Evolutionary conservation across 805 yeast genomes (phyloP), one percentile per base, ranked within the genome.

Genomic region (Blastobotrys robertii): DNA sequence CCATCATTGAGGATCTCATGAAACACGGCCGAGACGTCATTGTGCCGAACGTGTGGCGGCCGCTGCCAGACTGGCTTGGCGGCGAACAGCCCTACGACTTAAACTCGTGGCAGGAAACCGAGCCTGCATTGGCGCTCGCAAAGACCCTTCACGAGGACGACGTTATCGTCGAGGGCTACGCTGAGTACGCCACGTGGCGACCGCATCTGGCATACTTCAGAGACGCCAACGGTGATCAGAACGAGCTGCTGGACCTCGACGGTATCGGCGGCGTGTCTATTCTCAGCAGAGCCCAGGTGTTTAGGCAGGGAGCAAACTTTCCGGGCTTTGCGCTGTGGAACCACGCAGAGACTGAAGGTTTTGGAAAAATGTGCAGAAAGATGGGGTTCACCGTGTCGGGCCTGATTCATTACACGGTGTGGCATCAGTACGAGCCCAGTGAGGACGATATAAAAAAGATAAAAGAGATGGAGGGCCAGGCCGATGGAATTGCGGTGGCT

Each of bases 1-100:
- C 95, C 1, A 77, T 88, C 47, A 63, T 88, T 48, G 95, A 88
- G 63, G 97, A 88, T 63, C 68, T 88, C 54, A 90, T 90, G 97
- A 83, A 77, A 54, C 95, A 86, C 62, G 78, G 82, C 59, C 77
- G 75, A 58, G 97, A 90, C 60, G 92, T 90, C 25, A 85, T 90
- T 41, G 97, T 90, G 12, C 97, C 97, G 12, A 90, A 90, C 58
- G 96, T 90, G 35, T 90, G 97, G 97, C 74, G 98, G 56, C 98
- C 97, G 5, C 70, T 90, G 47, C 98, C 98, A 2, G 79, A 77
- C 32, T 92, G 87, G 63, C 73, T 90, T 49, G 92, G 90, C 30
- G 76, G 78, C 50, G 94, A 84, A 60, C 98, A 90, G 66, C 85
- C 97, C 1, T 90, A 90, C 61, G 98, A 90, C 63, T 76, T 90